Percentiles rank a stretch among this genome's conserved stretches.
Evolutionary conservation across 495 filamentous ascomycete genomes (phyloP).

Genomic region (Aspergillus ellipticus): DNA sequence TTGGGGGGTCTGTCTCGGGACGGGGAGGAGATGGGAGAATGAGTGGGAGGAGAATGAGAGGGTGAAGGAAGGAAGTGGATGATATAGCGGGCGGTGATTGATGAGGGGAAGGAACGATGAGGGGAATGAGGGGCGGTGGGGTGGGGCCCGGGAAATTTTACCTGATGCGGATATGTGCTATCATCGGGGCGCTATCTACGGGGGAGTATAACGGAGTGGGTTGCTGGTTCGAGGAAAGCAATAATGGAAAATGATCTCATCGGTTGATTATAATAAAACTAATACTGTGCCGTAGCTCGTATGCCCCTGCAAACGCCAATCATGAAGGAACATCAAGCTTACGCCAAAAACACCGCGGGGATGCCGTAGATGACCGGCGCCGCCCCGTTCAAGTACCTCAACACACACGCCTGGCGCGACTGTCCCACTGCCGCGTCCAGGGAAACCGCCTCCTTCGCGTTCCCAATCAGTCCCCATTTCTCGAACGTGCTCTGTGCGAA

Average conservation of each 20-base stretch:
- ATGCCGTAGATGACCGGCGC: constrained; percentile 93
- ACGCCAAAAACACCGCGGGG: constrained; percentile 74
- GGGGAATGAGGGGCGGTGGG: constrained; percentile 22
- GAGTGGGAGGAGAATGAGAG: constrained; percentile 3
- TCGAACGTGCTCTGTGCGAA: constrained; percentile 74
- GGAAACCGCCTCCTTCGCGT: constrained; percentile 20
- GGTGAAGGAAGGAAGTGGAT: not conserved
- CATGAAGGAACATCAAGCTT: constrained; percentile 27
- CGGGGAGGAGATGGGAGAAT: not conserved
- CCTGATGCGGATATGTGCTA: too few species aligned
- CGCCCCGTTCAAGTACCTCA: constrained; percentile 88
- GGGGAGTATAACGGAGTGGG: too few species aligned
- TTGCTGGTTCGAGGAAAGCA: too few species aligned
- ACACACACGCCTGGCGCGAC: constrained; percentile 69
- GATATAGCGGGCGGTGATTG: constrained; percentile 5
- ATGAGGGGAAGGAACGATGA: constrained; percentile 12
- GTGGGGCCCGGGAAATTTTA: constrained; percentile 1
- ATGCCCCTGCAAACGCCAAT: constrained; percentile 3
- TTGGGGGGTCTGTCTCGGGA: not conserved
- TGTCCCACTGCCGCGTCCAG: constrained; percentile 76
- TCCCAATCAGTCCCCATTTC: constrained; percentile 72
- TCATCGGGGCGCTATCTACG: too few species aligned
- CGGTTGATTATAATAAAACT: too few species aligned
- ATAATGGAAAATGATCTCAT: too few species aligned
- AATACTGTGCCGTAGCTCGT: not conserved